These are phyloP conservation scores for Retiboletus flavoniger DNA, from an alignment of 1,284 basidiomycete genomes.

Conservation along the genomic window DNA sequence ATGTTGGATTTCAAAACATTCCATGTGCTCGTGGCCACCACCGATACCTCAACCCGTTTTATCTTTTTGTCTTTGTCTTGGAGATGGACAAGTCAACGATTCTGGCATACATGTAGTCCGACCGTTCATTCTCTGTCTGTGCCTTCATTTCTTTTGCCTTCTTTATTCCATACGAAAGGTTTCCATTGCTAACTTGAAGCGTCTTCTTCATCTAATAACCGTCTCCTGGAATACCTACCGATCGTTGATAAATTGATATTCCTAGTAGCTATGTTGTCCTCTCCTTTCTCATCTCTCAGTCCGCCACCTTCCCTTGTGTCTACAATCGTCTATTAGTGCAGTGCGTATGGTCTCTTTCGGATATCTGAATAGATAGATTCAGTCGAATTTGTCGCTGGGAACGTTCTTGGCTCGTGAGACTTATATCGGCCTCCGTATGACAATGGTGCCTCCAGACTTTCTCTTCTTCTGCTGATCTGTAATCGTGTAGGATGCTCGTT, in stretches of 20 bases:
- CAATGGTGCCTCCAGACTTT: neutral
- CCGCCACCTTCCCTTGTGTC: neutral
- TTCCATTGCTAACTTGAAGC: constrained; percentile 18
- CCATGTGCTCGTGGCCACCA: constrained; percentile 24
- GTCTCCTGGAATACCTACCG: constrained; percentile 18
- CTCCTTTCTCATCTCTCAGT: constrained; percentile 13
- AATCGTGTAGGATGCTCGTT: constrained; percentile 29
- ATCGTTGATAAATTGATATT: constrained; percentile 26
- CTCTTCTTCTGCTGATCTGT: neutral
- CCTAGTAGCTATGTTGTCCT: constrained; percentile 22
- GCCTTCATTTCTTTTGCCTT: neutral
- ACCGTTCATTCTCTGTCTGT: constrained; percentile 8
- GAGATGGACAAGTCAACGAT: constrained; percentile 14
- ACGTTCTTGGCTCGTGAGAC: neutral
- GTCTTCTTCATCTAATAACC: constrained; percentile 20
- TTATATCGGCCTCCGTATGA: neutral
- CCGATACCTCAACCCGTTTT: constrained; percentile 27
- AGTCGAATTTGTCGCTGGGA: constrained; percentile 8
- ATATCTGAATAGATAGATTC: constrained; percentile 16
- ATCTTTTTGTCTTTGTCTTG: constrained; percentile 6
- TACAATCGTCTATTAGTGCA: constrained; percentile 20
- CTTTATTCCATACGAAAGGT: constrained; percentile 7
- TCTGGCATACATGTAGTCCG: constrained; percentile 5
- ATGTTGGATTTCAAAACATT: constrained; percentile 15
- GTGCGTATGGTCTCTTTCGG: constrained; percentile 21